phyloP scores from a whole-genome alignment of 1,284 basidiomycete species.

The Irpex sp. region DNA sequence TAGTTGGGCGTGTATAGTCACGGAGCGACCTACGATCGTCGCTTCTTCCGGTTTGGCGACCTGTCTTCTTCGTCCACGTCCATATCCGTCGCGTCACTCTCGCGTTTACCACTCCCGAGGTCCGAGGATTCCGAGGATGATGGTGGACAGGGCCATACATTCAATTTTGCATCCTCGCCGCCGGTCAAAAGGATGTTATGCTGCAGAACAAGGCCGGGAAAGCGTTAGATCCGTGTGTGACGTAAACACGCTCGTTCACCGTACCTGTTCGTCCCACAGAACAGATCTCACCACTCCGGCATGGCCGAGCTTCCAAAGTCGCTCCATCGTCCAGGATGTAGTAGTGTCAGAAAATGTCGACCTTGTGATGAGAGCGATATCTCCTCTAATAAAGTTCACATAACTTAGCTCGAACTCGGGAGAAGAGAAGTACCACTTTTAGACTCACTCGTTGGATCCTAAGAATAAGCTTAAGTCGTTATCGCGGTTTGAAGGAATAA shows the following conservation, averaged over 20 bases:
- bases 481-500: conserved; percentile 20
- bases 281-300: conserved; percentile 31
- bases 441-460: conserved; percentile 35
- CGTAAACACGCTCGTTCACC: conserved; percentile 4
- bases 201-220: conserved; percentile 15
- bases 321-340: conserved; percentile 28
- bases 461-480: conserved; percentile 32
- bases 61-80: conserved; percentile 25
- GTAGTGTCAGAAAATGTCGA: conserved; percentile 22
- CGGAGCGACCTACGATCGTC: conserved; percentile 14
- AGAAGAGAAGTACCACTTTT: not conserved
- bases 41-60: conserved; percentile 20
- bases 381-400: conserved; percentile 24
- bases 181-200: conserved; percentile 34
- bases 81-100: conserved; percentile 22
- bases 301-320: conserved; percentile 29
- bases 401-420: not conserved
- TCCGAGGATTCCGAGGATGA: conserved; percentile 3
- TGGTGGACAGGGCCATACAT: conserved; percentile 28
- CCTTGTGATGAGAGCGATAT: conserved; percentile 29
- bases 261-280: conserved; percentile 32
- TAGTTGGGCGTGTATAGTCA: not conserved
- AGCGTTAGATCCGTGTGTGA: not conserved
- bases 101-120: conserved; percentile 8
- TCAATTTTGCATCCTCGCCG: conserved; percentile 34